A percentile compares a stretch with the other conserved stretches of the same genome.
Evolutionary conservation across 805 yeast genomes (phyloP).

Genomic region (Nakazawaea holstii): DNA sequence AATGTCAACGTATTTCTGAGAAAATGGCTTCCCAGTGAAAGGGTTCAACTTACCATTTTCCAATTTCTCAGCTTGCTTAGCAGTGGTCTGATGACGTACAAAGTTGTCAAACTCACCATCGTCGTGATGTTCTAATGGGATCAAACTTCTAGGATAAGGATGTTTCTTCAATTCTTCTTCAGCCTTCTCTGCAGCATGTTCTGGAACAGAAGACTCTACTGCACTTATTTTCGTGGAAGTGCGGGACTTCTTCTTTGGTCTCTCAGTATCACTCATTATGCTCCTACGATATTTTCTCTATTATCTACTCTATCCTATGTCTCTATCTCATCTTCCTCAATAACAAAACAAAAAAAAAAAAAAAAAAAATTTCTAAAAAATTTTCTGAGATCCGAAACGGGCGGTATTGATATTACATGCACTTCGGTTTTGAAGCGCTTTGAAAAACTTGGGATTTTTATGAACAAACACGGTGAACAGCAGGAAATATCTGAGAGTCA

Average conservation of each 20-base stretch:
- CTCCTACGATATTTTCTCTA: background rate
- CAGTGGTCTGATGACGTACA: constrained; percentile 60
- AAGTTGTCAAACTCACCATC: constrained; percentile 57
- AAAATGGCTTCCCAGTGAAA: constrained; percentile 64
- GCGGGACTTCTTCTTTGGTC: constrained; percentile 46
- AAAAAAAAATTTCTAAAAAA: background rate
- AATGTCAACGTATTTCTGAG: constrained; percentile 70
- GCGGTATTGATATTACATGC: background rate
- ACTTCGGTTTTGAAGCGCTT: background rate
- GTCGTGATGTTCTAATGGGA: constrained; percentile 48
- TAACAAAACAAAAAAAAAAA: background rate
- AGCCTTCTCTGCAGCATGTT: constrained; percentile 61
- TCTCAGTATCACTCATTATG: constrained; percentile 26
- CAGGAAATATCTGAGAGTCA: background rate
- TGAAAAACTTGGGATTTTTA: no score
- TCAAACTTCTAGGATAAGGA: constrained; percentile 35
- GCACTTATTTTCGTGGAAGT: constrained; percentile 19
- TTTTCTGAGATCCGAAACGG: background rate
- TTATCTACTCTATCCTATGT: background rate
- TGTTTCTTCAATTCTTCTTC: constrained; percentile 46
- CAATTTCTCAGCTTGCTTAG: constrained; percentile 51
- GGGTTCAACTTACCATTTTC: constrained; percentile 66
- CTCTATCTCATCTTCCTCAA: background rate
- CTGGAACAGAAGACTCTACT: constrained; percentile 50
- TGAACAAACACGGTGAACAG: background rate